A percentile compares a stretch with the other conserved stretches of the same genome.
These are phyloP conservation scores for Aspergillus indologenus DNA, from an alignment of 495 filamentous ascomycete genomes.

Conservation along the genomic window DNA sequence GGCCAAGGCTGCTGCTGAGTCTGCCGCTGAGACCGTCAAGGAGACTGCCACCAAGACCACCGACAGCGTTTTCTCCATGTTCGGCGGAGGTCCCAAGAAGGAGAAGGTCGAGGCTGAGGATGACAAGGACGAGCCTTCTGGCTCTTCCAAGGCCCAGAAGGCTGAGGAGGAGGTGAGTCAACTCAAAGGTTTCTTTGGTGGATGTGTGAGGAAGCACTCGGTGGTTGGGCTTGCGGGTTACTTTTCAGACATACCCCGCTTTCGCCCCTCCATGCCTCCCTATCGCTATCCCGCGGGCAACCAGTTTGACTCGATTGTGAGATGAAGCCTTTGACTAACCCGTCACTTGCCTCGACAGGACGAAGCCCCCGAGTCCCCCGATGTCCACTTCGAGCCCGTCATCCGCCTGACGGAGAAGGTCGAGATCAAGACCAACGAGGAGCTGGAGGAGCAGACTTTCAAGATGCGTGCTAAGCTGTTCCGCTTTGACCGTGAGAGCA, in stretches of 20 bases:
- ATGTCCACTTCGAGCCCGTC: slow-evolving; percentile 96
- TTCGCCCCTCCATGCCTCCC: slow-evolving; percentile 3
- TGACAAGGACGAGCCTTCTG: slow-evolving; percentile 73
- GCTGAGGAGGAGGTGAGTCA: slow-evolving; percentile 49
- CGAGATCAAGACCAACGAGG: slow-evolving; percentile 96
- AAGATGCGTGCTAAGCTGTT: slow-evolving; percentile 99
- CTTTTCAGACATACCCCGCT: slow-evolving; percentile 1
- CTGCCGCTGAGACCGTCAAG: slow-evolving; percentile 42
- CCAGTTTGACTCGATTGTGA: background rate
- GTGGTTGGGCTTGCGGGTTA: background rate
- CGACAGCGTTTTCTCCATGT: slow-evolving; percentile 92
- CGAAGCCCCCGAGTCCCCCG: slow-evolving; percentile 76
- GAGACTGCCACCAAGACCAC: slow-evolving; percentile 55
- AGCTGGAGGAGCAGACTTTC: slow-evolving; percentile 93
- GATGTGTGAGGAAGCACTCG: background rate
- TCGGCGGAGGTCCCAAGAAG: slow-evolving; percentile 84
- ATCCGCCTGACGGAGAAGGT: slow-evolving; percentile 93
- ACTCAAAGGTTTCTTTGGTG: slow-evolving; percentile 15
- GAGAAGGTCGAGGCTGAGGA: slow-evolving; percentile 77
- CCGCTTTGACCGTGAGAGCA: slow-evolving; percentile 84
- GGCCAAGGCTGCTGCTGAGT: slow-evolving; percentile 37
- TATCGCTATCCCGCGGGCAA: no score
- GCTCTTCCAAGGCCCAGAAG: slow-evolving; percentile 82
- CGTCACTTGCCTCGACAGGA: slow-evolving; percentile 32
- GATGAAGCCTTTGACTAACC: slow-evolving; percentile 2